Percentiles rank a stretch among this genome's conserved stretches.
Conservation (phyloP, 768 basidiomycete species). For the Termitomyces sp. region DNA sequence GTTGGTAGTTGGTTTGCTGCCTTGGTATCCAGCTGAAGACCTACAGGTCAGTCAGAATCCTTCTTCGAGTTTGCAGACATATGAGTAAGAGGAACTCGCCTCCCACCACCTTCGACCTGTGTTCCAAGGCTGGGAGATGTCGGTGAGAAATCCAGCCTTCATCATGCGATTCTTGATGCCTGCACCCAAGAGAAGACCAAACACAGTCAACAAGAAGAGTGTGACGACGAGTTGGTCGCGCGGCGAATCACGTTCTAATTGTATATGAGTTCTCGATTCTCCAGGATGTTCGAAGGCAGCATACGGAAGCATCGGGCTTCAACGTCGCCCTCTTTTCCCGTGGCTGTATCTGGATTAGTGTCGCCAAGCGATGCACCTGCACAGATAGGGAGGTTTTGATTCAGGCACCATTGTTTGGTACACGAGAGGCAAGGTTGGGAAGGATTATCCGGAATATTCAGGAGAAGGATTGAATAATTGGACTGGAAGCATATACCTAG, state of each 20-base stretch:
- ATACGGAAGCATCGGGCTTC: slow-evolving; percentile 94
- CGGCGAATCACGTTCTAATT: slow-evolving; percentile 88
- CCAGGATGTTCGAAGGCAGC: slow-evolving; percentile 24
- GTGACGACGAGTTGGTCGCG: slow-evolving; percentile 92
- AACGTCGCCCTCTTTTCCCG: slow-evolving; percentile 93
- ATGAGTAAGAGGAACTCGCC: slow-evolving; percentile 42
- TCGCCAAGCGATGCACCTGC: slow-evolving; percentile 78
- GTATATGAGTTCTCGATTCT: slow-evolving; percentile 11
- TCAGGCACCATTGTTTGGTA: slow-evolving; percentile 93
- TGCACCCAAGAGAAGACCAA: slow-evolving; percentile 79
- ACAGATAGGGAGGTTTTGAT: slow-evolving; percentile 85
- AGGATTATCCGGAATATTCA: slow-evolving; percentile 78
- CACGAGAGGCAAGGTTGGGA: slow-evolving; percentile 90
- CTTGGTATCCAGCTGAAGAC: slow-evolving; percentile 44
- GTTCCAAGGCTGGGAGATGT: slow-evolving; percentile 48
- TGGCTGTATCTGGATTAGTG: slow-evolving; percentile 87
- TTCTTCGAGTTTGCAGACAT: slow-evolving; percentile 3
- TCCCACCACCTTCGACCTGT: slow-evolving; percentile 78
- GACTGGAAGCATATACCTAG: slow-evolving; percentile 87
- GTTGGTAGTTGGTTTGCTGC: slow-evolving; percentile 39
- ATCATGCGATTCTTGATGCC: slow-evolving; percentile 81
- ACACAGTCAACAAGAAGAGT: slow-evolving; percentile 81
- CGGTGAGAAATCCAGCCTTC: slow-evolving; percentile 67
- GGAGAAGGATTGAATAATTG: slow-evolving; percentile 80
- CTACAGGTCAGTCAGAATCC: slow-evolving; percentile 23